Evolutionary conservation across 148 eudicot genomes (phyloP).

Genomic region (Spergularia marina): DNA sequence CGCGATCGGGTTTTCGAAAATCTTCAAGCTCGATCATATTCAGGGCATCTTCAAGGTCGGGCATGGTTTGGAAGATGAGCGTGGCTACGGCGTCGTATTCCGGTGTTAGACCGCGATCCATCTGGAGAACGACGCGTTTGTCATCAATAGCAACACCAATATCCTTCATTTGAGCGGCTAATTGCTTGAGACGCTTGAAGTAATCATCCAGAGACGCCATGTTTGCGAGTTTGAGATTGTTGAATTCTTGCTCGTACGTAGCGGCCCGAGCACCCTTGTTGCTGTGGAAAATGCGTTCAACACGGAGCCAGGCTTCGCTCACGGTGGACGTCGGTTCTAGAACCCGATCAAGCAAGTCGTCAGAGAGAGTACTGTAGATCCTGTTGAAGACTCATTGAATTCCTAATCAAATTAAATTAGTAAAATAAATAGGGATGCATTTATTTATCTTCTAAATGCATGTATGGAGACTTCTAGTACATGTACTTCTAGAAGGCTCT

Average conservation of each 20-base stretch:
- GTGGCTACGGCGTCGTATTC: not conserved
- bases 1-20: not conserved
- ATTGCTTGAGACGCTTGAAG: not conserved
- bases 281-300: not conserved
- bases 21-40: not conserved
- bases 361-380: not conserved
- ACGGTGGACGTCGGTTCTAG: not conserved
- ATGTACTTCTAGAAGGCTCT: too few relatives aligned
- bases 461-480: too few relatives aligned
- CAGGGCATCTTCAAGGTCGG: not conserved
- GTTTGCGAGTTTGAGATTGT: not conserved
- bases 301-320: not conserved
- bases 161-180: not conserved
- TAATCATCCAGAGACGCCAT: not conserved
- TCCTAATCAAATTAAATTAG: too few relatives aligned
- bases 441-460: too few relatives aligned
- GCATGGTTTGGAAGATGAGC: not conserved
- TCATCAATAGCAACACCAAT: not conserved
- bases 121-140: not conserved
- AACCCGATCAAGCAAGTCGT: not conserved
- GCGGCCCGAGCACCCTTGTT: conserved; percentile 5
- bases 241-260: not conserved
- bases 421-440: too few relatives aligned
- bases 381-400: too few relatives aligned
- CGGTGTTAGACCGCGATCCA: not conserved